Conservation (phyloP, 2,329 filamentous ascomycete species). For the Fusarium sp. region DNA sequence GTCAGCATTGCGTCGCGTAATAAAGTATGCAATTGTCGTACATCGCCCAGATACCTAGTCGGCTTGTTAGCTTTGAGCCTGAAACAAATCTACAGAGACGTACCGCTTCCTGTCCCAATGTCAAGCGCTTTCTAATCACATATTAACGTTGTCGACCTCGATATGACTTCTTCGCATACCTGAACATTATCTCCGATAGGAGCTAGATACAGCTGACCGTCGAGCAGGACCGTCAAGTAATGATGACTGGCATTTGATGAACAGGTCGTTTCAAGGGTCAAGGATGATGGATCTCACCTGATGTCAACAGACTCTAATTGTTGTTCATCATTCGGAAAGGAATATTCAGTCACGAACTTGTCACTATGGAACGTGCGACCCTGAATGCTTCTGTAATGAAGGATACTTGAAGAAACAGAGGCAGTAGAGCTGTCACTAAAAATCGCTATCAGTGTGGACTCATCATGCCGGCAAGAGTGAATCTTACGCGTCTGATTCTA, state of each 20-base stretch:
- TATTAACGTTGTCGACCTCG: too few species aligned
- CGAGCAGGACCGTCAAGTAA: constrained; percentile 11
- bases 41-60: constrained; percentile 21
- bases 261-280: fast-evolving
- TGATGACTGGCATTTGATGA: not conserved
- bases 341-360: constrained; percentile 15
- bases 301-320: constrained; percentile 20
- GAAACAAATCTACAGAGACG: fast-evolving
- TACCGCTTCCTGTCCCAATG: constrained; percentile 14
- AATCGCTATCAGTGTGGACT: fast-evolving
- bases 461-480: fast-evolving
- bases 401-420: constrained; percentile 17
- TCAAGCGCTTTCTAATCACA: not conserved
- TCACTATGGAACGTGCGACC: constrained; percentile 24
- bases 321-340: constrained; percentile 22
- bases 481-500: not conserved
- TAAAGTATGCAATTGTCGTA: fast-evolving
- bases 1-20: not conserved
- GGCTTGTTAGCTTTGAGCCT: not conserved
- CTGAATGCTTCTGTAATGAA: constrained; percentile 15
- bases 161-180: not conserved
- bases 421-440: constrained; percentile 14
- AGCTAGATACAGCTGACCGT: constrained; percentile 6
- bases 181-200: not conserved
- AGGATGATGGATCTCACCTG: not conserved